phyloP scores from a whole-genome alignment of 805 yeast species.

The Candida orba region DNA sequence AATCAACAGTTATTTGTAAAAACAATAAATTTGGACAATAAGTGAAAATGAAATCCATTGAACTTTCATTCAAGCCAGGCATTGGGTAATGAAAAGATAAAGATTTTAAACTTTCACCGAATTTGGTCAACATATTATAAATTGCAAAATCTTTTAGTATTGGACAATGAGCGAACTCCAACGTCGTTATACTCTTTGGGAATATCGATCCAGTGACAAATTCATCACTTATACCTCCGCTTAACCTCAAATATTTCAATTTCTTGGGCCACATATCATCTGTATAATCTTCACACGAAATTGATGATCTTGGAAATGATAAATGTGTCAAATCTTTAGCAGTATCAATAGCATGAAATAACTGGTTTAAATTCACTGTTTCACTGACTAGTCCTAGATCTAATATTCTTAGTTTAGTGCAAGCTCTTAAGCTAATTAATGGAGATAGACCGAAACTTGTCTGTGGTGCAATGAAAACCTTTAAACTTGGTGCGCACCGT shows the following conservation, averaged over 20 bases:
- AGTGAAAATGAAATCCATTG: slow-evolving; percentile 65
- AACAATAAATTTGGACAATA: slow-evolving; percentile 68
- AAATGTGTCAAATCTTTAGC: slow-evolving; percentile 60
- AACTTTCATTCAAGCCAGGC: slow-evolving; percentile 65
- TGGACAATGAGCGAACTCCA: slow-evolving; percentile 89
- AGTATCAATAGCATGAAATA: slow-evolving; percentile 66
- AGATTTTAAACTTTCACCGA: slow-evolving; percentile 59
- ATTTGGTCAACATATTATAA: slow-evolving; percentile 48
- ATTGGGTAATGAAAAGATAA: slow-evolving; percentile 78
- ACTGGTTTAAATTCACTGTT: slow-evolving; percentile 73
- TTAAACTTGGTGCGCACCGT: slow-evolving; percentile 60
- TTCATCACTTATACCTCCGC: slow-evolving; percentile 86
- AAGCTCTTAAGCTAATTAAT: slow-evolving; percentile 67
- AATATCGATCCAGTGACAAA: slow-evolving; percentile 65
- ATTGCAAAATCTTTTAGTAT: slow-evolving; percentile 58
- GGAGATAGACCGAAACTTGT: slow-evolving; percentile 93
- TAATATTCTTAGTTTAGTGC: slow-evolving; percentile 53
- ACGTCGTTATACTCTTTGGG: slow-evolving; percentile 60
- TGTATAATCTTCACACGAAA: slow-evolving; percentile 52
- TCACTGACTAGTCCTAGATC: slow-evolving; percentile 87
- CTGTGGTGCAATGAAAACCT: slow-evolving; percentile 82
- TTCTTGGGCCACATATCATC: slow-evolving; percentile 74
- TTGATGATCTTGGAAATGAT: slow-evolving; percentile 84
- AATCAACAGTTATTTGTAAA: slow-evolving; percentile 73
- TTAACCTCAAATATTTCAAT: slow-evolving; percentile 61